Base-by-base conservation (phyloP, 345 rosid genomes). In the Diplotaxis tenuifolia region DNA sequence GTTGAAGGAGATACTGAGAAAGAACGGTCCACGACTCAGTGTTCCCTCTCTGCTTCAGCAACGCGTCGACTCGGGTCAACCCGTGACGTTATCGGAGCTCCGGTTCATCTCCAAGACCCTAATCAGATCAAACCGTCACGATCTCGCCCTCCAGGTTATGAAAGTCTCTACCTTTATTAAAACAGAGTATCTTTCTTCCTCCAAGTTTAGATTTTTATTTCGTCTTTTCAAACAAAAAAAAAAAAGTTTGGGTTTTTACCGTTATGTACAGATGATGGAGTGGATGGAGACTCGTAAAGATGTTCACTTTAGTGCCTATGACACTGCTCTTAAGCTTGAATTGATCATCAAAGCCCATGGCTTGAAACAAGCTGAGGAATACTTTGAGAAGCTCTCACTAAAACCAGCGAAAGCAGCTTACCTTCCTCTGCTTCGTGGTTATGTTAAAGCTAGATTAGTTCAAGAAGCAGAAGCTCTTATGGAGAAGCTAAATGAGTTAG, bases 91-190 rank as follows among this genome's bases (percentile, higher is more conserved):
- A 62, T 59, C 83, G 49, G 83, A 79, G 82, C 85, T 86, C 81
- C 86, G 83, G 1, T 12, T 29, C 34, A 75, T 81, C 75, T 78
- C 82, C 49, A 65, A 16, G 7, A 68, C 67, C 29, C 84, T 85
- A 50, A 21, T 73, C 11, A 69, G 73, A 40, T 80, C 82, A 12
- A 76, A 70, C 68, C 82, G 88, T 62, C 76, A 75, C 76, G 70
- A 79, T 32, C 80, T 79, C 54, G 88, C 89, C 5, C 87, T 85
- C 53, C 79, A 88, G 93, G 91, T 88, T 58, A n/a, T 61, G 27
- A 32, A 59, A 2, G 5, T 3, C 27, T 34, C 11, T 32, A 3
- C 28, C 19, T 5, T 53, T 31, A 12, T 61, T 12, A 29, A 36
- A 36, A 11, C 29, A 18, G 57, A 25, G n/a, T n/a, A n/a, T n/a